These are phyloP conservation scores for Penicillium crustosum DNA, from an alignment of 2,329 filamentous ascomycete genomes.

Conservation along the genomic window DNA sequence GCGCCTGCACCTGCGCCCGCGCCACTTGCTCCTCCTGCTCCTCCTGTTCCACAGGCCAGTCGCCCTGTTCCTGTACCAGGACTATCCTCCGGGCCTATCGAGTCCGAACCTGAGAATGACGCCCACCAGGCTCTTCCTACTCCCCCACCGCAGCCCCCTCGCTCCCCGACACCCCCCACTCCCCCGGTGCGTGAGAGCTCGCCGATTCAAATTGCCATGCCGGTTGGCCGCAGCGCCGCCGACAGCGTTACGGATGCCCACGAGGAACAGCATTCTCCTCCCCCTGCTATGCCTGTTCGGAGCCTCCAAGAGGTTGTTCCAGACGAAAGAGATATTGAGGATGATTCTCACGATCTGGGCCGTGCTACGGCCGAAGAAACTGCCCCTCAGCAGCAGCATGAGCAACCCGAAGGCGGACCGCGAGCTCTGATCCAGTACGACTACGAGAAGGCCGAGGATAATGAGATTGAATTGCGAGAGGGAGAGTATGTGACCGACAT, in stretches of 20 bases:
- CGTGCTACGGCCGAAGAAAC: conserved; percentile 61
- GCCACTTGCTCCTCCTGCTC: conserved; percentile 34
- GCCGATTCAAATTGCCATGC: conserved; percentile 82
- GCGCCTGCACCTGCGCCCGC: conserved; percentile 48
- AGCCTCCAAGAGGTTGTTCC: conserved; percentile 64
- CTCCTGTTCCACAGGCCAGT: conserved; percentile 63
- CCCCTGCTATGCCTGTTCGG: conserved; percentile 57
- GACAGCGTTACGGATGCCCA: conserved; percentile 46
- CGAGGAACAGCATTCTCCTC: conserved; percentile 43
- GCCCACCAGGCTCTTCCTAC: conserved; percentile 35
- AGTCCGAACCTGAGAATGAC: conserved; percentile 50
- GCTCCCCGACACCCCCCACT: conserved; percentile 51
- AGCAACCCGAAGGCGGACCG: conserved; percentile 55
- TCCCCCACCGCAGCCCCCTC: conserved; percentile 50
- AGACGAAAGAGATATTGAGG: conserved; percentile 65
- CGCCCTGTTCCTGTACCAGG: conserved; percentile 77
- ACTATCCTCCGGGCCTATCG: conserved; percentile 60
- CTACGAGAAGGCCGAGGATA: conserved; percentile 96
- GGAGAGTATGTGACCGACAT: conserved; percentile 88
- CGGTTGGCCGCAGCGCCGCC: conserved; percentile 65
- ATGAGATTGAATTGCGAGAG: conserved; percentile 88
- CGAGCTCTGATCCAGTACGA: conserved; percentile 85
- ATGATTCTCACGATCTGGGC: conserved; percentile 58
- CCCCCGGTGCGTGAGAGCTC: conserved; percentile 59
- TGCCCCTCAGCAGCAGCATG: conserved; percentile 30